A percentile compares a stretch with the other conserved stretches of the same genome.
Conservation (phyloP, 495 filamentous ascomycete species). For the Penicillium chermesinum region DNA sequence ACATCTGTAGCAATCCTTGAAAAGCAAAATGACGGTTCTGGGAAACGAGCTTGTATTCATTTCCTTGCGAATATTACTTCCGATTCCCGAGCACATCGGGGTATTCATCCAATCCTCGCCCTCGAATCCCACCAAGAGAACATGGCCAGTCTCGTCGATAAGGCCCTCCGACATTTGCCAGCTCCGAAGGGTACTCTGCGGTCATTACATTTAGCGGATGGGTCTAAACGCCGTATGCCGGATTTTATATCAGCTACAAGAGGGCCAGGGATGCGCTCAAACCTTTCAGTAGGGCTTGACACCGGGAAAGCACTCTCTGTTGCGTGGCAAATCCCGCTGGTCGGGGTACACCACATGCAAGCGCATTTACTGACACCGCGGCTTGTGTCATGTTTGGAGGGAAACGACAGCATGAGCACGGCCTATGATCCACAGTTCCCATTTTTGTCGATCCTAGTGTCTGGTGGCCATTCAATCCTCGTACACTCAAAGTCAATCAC, state of each 20-base stretch:
- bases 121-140: slow-evolving; percentile 66
- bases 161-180: slow-evolving; percentile 56
- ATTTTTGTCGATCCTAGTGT: slow-evolving; percentile 85
- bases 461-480: slow-evolving; percentile 87
- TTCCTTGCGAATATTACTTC: slow-evolving; percentile 82
- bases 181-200: slow-evolving; percentile 11
- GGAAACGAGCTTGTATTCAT: slow-evolving; percentile 49
- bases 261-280: slow-evolving; percentile 80
- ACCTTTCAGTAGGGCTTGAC: slow-evolving; percentile 70
- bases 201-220: slow-evolving; percentile 20
- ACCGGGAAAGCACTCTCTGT: slow-evolving; percentile 83
- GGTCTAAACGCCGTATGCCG: slow-evolving; percentile 46
- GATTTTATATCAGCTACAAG: slow-evolving; percentile 83
- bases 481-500: slow-evolving; percentile 61
- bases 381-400: slow-evolving; percentile 56
- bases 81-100: slow-evolving; percentile 62
- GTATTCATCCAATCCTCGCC: slow-evolving; percentile 72
- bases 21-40: slow-evolving; percentile 32
- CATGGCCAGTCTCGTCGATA: slow-evolving; percentile 59
- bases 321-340: slow-evolving; percentile 73
- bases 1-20: slow-evolving; percentile 84
- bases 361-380: slow-evolving; percentile 86
- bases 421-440: slow-evolving; percentile 53
- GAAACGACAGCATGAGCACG: neutral
- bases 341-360: slow-evolving; percentile 95